Evolutionary conservation across 495 filamentous ascomycete genomes (phyloP), one percentile per base, ranked within the genome.

Genomic region (Massariosphaeria phaeospora): DNA sequence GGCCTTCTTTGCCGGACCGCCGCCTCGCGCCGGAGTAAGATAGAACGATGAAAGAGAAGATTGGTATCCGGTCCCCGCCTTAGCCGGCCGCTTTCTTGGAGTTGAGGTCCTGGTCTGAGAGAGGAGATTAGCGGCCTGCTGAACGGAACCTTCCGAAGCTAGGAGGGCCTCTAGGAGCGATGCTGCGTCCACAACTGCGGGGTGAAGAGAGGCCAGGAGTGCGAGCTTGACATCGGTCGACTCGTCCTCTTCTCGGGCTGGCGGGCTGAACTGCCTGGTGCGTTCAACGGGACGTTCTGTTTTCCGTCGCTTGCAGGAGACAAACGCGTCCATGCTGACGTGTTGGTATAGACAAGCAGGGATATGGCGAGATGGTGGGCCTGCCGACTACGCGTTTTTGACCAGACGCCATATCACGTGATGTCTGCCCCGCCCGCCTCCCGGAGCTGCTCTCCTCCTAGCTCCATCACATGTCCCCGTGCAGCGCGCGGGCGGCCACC

Each of bases 211-310:
- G 1, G 83, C 74, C 5, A 97, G 76, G 1, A 90, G 76, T 1
- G 89, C 89, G 2, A 97, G 70, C 64, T 96, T 96, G 57, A 93
- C 70, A 62, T 97, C 91, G 0, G 91, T 97, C 3, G 86, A 84
- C 17, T 91, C 85, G 13, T 89, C 80, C 6, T 80, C 76, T 33
- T 13, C 30, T 33, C 30, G 35, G 12, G 36, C 26, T 68, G 70
- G 31, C 73, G 67, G 62, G 84, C 84, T 26, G 72, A 67, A 3
- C 76, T 76, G 20, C 82, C 38, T 56, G 77, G 84, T 4, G 72
- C 67, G 48, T 86, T 81, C 83, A 85, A 58, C 13, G 9, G 29
- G 24, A 4, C 10, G 23, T 4, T 13, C 17, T n/a, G n/a, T n/a
- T n/a, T n/a, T n/a, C 26, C 68, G 70, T 34, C 73, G 67, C 63